Conservation (phyloP, 1,284 basidiomycete species). For the Xerocomus amazonicus region DNA sequence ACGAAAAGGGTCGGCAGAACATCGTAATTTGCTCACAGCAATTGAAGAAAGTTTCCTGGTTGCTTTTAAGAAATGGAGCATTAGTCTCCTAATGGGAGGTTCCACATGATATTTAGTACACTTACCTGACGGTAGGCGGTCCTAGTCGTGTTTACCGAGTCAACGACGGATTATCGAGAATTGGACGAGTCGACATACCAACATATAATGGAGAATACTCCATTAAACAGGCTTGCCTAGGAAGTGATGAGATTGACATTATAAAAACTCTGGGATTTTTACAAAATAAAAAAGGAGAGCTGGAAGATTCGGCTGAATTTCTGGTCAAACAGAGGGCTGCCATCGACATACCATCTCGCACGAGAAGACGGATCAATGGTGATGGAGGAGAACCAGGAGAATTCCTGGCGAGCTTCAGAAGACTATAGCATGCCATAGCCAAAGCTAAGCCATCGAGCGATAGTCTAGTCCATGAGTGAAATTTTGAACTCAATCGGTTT, state of each 20-base stretch:
- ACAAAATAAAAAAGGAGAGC: constrained; percentile 1
- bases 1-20: too few species aligned
- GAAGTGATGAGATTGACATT: too few species aligned
- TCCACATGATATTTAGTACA: background rate
- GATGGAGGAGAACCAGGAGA: background rate
- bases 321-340: background rate
- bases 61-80: background rate
- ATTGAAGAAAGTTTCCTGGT: constrained; percentile 3
- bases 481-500: background rate
- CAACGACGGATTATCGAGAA: background rate
- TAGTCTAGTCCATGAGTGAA: background rate
- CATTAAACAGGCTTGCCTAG: background rate
- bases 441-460: background rate
- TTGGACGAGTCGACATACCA: background rate
- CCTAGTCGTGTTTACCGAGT: background rate
- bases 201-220: background rate
- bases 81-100: background rate
- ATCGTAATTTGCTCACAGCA: background rate
- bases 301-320: background rate
- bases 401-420: background rate
- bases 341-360: background rate
- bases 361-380: background rate
- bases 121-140: background rate
- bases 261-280: background rate
- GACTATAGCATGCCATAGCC: background rate